Percentiles rank a stretch among this genome's conserved stretches.
These are phyloP conservation scores for Boletus pseudo-olivaceus DNA, from an alignment of 768 basidiomycete species.

Conservation along the genomic window DNA sequence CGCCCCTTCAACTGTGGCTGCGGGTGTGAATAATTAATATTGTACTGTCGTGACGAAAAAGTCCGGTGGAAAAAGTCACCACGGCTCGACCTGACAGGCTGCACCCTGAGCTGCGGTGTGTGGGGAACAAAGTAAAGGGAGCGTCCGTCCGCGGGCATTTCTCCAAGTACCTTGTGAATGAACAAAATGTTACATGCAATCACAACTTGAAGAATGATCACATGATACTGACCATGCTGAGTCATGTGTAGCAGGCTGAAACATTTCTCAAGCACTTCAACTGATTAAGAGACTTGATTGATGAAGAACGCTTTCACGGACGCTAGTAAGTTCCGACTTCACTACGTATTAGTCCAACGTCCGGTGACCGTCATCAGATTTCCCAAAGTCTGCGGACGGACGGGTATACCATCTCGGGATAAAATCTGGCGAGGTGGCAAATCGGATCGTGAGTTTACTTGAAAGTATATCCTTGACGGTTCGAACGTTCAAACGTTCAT, in stretches of 20 bases:
- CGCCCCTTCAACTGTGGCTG: background rate
- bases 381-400: conserved; percentile 67
- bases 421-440: conserved; percentile 73
- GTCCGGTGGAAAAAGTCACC: background rate
- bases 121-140: background rate
- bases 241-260: background rate
- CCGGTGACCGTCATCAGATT: conserved; percentile 44
- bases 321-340: conserved; percentile 51
- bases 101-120: background rate
- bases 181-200: background rate
- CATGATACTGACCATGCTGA: conserved; percentile 8
- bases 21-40: background rate
- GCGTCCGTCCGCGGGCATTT: background rate
- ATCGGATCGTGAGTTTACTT: conserved; percentile 57
- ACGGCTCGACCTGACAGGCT: background rate
- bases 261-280: background rate
- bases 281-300: conserved; percentile 2
- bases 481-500: background rate
- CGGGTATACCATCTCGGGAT: conserved; percentile 81
- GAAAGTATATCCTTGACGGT: too few relatives aligned
- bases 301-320: conserved; percentile 66
- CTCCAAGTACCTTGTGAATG: background rate
- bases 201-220: background rate
- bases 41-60: background rate
- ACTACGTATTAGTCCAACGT: background rate